Base-by-base conservation (phyloP, 2,329 filamentous ascomycete genomes). In the Claviceps pazoutovae region DNA sequence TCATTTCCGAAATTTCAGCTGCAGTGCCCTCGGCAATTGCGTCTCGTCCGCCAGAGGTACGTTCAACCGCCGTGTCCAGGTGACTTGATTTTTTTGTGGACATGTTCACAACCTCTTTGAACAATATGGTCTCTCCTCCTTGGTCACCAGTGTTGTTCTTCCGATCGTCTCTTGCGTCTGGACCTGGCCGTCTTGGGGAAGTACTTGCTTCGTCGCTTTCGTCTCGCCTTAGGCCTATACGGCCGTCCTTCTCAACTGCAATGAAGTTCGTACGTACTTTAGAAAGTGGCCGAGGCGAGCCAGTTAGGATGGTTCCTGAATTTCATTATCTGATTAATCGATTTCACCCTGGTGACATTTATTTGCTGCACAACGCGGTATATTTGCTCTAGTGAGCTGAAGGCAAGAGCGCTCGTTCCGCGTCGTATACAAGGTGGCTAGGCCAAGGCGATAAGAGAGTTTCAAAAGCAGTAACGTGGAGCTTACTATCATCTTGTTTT, bases 261-360 rank as follows among this genome's bases (percentile, higher is more conserved):
- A 90, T 77, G 63, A 90, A 90, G 63, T 73, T 86, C 39, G 84
- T 85, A 57, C 84, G 78, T 44, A 89, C 81, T 67, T 84, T 87
- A 56, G 84, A 87, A 42, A 88, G 75, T 23, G 82, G 84, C 60
- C 83, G 74, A 36, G 80, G 77, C 17, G 77, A 79, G 37, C 75
- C 72, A 53, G 67, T 66, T 55, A 66, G 66, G 57, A 65, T 65
- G 57, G 56, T 55, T 50, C 58, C 62, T 66, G 56, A 54, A 49
- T 51, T 54, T 51, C 53, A 53, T 51, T 54, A 54, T 46, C 45
- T 51, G 49, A 57, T 62, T 53, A 61, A 59, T 53, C 57, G 23
- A 23, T 4, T 23, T 51, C 46, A 55, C 53, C 54, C 49, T 53
- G 51, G 57, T 23, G 30, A 5, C n/a, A 2, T 37, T 45, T 16